Conservation (phyloP, 192 early-diverging fungal genomes). For the Coemansia sp. region DNA sequence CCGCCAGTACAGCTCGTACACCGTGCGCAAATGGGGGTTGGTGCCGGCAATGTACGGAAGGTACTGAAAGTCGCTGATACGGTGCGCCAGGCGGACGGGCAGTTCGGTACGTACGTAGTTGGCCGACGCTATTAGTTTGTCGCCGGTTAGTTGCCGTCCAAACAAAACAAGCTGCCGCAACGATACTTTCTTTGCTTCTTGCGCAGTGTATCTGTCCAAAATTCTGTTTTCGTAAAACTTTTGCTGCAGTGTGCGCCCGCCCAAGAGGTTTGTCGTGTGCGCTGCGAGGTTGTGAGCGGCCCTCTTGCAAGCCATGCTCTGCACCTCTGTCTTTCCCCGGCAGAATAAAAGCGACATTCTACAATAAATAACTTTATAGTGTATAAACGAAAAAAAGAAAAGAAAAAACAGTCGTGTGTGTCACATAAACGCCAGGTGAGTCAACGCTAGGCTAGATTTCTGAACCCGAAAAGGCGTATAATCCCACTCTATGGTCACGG, state of each 20-base stretch:
- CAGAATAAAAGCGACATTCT: too few species aligned
- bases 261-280: background rate
- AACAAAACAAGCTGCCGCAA: slow-evolving; percentile 89
- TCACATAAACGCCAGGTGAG: background rate
- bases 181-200: slow-evolving; percentile 77
- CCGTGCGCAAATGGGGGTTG: slow-evolving; percentile 82
- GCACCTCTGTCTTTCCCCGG: background rate
- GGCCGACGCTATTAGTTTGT: slow-evolving; percentile 79
- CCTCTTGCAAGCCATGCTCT: slow-evolving; percentile 10
- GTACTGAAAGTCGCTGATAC: slow-evolving; percentile 90
- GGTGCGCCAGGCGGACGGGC: slow-evolving; percentile 84
- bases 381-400: background rate
- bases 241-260: slow-evolving; percentile 53
- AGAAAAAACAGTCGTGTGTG: background rate
- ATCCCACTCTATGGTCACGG: background rate
- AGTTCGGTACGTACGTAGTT: slow-evolving; percentile 92
- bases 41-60: slow-evolving; percentile 92
- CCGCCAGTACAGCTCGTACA: slow-evolving; percentile 92
- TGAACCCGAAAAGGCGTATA: background rate
- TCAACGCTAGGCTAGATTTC: background rate
- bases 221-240: slow-evolving; percentile 93
- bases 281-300: slow-evolving; percentile 1
- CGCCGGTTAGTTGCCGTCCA: slow-evolving; percentile 81
- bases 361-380: too few species aligned
- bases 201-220: slow-evolving; percentile 80